Evolutionary conservation across 2,329 filamentous ascomycete genomes (phyloP).

Genomic region (Endocalyx cinctus): DNA sequence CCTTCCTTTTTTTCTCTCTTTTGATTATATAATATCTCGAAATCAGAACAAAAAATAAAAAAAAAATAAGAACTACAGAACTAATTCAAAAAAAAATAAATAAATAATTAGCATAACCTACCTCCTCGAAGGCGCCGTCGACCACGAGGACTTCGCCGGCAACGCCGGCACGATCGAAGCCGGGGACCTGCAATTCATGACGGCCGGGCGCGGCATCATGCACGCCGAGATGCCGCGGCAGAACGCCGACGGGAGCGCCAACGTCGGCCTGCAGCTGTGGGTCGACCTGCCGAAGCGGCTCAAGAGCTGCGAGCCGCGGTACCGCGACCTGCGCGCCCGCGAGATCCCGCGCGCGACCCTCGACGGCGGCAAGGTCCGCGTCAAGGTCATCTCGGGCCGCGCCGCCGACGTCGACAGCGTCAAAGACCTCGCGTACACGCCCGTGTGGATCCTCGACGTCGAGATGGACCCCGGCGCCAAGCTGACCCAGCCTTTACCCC

Average conservation of each 20-base stretch:
- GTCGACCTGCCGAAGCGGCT: slow-evolving; percentile 80
- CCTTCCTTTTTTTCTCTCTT: neutral
- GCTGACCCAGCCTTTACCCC: slow-evolving; percentile 69
- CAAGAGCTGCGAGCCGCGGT: slow-evolving; percentile 86
- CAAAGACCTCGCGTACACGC: slow-evolving; percentile 89
- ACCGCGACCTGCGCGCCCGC: slow-evolving; percentile 72
- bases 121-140: slow-evolving; percentile 64
- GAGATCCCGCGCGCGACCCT: slow-evolving; percentile 75
- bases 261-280: slow-evolving; percentile 91
- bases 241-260: slow-evolving; percentile 69
- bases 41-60: neutral
- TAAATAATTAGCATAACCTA: slow-evolving; percentile 43
- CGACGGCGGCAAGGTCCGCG: slow-evolving; percentile 67
- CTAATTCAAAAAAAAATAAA: slow-evolving; percentile 35
- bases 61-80: slow-evolving; percentile 2
- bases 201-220: slow-evolving; percentile 83
- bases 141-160: slow-evolving; percentile 32
- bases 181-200: slow-evolving; percentile 98
- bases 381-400: slow-evolving; percentile 89
- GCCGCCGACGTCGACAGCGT: slow-evolving; percentile 81
- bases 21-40: neutral
- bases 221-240: slow-evolving; percentile 92
- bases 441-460: slow-evolving; percentile 92
- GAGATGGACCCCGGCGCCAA: slow-evolving; percentile 73
- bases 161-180: slow-evolving; percentile 70